Evolutionary conservation across 768 basidiomycete species (phyloP), one percentile per base, ranked within the genome.

Genomic region (Aureoboletus auriporus): DNA sequence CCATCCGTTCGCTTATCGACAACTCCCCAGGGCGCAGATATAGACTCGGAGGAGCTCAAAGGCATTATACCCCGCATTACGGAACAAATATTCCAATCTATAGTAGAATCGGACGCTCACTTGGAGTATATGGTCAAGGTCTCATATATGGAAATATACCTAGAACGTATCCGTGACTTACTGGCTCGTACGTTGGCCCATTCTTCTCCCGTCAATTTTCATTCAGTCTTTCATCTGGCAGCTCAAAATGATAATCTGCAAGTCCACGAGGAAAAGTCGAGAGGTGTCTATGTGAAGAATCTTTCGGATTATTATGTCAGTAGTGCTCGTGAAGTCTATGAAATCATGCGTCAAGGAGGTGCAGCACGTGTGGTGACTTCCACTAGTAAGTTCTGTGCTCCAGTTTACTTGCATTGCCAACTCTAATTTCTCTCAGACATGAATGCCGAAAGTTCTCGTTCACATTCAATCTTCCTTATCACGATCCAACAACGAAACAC

Each of bases 71-170:
- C 96, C 44, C 86, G 96, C 46, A 97, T 99, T 55, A 95, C 95
- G 5, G 94, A 99, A 67, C 96, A 99, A 68, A 96, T 99, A 64
- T 99, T 99, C 69, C 89, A 93, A 55, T 93, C 93, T 42, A 99
- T 99, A 64, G 86, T 96, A 49, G 85, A 93, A 62, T 95, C 93
- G 47, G 95, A 97, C 57, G 80, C 89, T 31, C 91, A 92, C 67
- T 73, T 99, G 49, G 96, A 99, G 69, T 99, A 99, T 68, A 83
- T 97, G 55, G 96, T 99, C 67, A 99, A 99, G 72, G 96, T 97
- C 44, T 96, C 93, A 31, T 99, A 98, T 69, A 97, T 99, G 95
- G 96, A 99, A 73, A 98, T 99, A 51, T 99, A 99, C 69, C 78
- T 98, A 52, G 96, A 99, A 70, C 83, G 86, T 53, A 92, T 99